Percentiles rank a stretch among this genome's conserved stretches.
Conservation (phyloP, 306 rosid species). For the Betula pendula region DNA sequence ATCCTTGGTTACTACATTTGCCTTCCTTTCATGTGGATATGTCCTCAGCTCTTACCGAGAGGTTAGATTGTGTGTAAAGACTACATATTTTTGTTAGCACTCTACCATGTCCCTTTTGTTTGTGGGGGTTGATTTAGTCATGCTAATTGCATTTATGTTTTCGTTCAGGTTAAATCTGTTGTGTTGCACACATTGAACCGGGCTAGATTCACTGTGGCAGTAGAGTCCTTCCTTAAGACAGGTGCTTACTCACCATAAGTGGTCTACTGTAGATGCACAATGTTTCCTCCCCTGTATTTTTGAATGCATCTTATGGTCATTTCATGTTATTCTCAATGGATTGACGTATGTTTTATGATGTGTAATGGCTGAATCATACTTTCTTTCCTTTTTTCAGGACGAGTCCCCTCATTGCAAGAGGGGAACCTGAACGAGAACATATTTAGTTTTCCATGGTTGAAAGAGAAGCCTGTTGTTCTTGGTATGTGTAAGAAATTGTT, state of each 20-base stretch:
- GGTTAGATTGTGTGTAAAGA: slow-evolving; percentile 52
- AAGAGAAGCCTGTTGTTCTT: slow-evolving; percentile 83
- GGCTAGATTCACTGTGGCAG: slow-evolving; percentile 89
- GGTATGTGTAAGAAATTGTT: slow-evolving; percentile 46
- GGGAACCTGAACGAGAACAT: slow-evolving; percentile 79
- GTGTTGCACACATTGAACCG: slow-evolving; percentile 92
- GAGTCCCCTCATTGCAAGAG: slow-evolving; percentile 80
- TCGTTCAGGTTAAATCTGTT: slow-evolving; percentile 77
- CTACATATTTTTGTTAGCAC: slow-evolving; percentile 15
- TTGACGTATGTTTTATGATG: slow-evolving; percentile 12
- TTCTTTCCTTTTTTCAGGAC: slow-evolving; percentile 50
- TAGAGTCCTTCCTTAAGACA: slow-evolving; percentile 82
- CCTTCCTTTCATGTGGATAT: slow-evolving; percentile 93
- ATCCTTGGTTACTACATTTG: slow-evolving; percentile 74
- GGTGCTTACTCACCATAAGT: slow-evolving; percentile 42
- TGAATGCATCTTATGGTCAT: slow-evolving; percentile 14
- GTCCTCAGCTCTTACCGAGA: slow-evolving; percentile 86
- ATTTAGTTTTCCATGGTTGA: slow-evolving; percentile 83
- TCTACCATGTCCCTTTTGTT: slow-evolving; percentile 13
- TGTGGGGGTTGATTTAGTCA: slow-evolving; percentile 27
- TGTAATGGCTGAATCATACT: slow-evolving; percentile 18
- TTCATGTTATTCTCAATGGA: slow-evolving; percentile 14
- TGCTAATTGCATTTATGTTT: slow-evolving; percentile 23
- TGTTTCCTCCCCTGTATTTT: slow-evolving; percentile 7
- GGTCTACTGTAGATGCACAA: slow-evolving; percentile 27